Evolutionary conservation across 2,329 filamentous ascomycete genomes (phyloP).

Genomic region (Aspergillus japonicus): DNA sequence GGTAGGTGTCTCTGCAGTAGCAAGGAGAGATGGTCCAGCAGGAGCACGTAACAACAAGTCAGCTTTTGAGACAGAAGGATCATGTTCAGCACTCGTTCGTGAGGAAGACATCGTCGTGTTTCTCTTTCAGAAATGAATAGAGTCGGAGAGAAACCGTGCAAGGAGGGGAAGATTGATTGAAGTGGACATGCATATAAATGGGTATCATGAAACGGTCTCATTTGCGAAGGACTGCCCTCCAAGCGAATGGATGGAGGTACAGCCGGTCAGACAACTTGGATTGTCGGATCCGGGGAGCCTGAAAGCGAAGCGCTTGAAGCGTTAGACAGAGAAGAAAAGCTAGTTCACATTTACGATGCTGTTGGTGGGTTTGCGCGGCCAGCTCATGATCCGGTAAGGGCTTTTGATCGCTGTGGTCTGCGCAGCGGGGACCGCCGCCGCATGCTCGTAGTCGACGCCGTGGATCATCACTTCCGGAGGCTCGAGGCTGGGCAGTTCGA

Average conservation of each 20-base stretch:
- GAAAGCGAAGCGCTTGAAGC: not conserved
- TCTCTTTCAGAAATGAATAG: not conserved
- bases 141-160: not conserved
- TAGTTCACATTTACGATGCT: not conserved
- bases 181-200: not conserved
- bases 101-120: not conserved
- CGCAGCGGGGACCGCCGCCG: constrained; percentile 27
- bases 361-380: constrained; percentile 24
- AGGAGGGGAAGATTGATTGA: not conserved
- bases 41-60: not conserved
- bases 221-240: not conserved
- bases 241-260: not conserved
- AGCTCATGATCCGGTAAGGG: constrained; percentile 34
- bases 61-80: not conserved
- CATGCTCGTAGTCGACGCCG: constrained; percentile 36
- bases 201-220: not conserved
- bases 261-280: not conserved
- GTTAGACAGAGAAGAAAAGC: not conserved
- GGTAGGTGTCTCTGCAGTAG: not conserved
- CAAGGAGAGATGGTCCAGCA: not conserved
- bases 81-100: not conserved
- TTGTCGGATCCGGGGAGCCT: no score
- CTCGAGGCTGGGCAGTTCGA: constrained; percentile 33
- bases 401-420: constrained; percentile 25
- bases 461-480: constrained; percentile 30